phyloP scores from a whole-genome alignment of 176 grass and related monocot genomes.

The Oryza longistaminata region DNA sequence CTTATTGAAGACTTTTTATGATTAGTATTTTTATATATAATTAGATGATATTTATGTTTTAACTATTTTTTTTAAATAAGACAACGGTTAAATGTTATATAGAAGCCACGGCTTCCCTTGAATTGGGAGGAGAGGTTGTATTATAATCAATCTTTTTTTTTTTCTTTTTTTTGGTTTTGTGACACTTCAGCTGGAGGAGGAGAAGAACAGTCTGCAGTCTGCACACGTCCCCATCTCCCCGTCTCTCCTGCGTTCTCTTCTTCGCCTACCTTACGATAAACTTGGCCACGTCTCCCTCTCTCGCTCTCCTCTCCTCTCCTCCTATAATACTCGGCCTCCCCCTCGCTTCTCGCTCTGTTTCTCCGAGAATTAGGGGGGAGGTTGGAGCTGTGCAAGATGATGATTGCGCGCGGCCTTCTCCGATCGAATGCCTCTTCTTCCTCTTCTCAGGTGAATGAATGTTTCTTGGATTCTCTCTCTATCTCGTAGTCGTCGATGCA shows the following conservation, averaged over 20 bases:
- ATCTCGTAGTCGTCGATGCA: neutral
- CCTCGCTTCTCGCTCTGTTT: conserved; percentile 7
- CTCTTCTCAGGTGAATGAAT: conserved; percentile 37
- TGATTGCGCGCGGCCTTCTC: conserved; percentile 52
- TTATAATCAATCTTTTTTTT: no score
- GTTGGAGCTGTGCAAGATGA: conserved; percentile 23
- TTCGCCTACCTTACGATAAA: neutral
- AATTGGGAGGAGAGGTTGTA: no score
- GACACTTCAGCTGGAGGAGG: neutral
- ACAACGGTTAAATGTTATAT: no score
- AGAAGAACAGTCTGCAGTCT: neutral
- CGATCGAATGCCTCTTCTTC: conserved; percentile 44
- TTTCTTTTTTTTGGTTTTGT: no score
- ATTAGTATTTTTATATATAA: no score
- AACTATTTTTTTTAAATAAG: no score
- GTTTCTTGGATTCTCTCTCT: neutral
- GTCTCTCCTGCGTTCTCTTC: neutral
- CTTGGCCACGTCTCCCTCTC: conserved; percentile 6
- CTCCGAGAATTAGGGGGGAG: neutral
- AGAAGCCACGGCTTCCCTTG: no score
- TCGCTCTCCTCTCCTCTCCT: no score
- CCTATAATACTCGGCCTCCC: neutral
- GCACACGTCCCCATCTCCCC: neutral
- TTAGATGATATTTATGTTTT: no score
- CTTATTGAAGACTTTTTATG: no score